Conservation (phyloP, 805 yeast species). For the Candida sithepensis region DNA sequence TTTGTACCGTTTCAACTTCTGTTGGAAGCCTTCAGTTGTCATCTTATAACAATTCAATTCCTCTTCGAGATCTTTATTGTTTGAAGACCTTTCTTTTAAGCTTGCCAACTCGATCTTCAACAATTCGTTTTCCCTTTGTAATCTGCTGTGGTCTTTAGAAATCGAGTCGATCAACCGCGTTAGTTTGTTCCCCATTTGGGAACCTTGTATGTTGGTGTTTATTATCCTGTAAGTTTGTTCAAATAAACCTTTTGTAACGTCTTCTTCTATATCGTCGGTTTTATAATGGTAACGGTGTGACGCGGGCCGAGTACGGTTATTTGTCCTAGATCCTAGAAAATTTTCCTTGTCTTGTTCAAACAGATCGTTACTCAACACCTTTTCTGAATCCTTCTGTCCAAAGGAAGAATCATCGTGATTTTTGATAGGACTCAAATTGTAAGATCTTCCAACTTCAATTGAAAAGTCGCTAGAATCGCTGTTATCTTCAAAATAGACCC, state of each 20-base stretch:
- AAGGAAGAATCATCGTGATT: conserved; percentile 7
- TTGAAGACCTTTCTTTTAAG: not conserved
- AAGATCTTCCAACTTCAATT: conserved; percentile 28
- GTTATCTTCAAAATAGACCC: conserved; percentile 2
- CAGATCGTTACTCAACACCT: conserved; percentile 19
- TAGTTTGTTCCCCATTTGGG: not conserved
- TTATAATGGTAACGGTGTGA: not conserved
- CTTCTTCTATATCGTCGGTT: conserved; percentile 8
- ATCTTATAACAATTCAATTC: not conserved
- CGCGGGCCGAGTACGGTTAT: too few relatives aligned
- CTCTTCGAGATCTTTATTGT: conserved; percentile 1
- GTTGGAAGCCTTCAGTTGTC: conserved; percentile 5
- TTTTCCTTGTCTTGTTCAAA: conserved; percentile 18
- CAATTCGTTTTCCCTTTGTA: conserved; percentile 3
- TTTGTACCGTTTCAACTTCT: conserved; percentile 17
- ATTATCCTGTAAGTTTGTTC: conserved; percentile 17
- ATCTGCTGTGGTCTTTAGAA: conserved; percentile 5
- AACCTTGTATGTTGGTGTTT: not conserved
- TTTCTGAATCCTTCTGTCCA: conserved; percentile 23
- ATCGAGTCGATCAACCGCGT: conserved; percentile 11
- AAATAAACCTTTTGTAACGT: conserved; percentile 9
- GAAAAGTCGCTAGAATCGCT: conserved; percentile 7
- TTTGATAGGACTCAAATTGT: conserved; percentile 28
- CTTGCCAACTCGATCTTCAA: conserved; percentile 3
- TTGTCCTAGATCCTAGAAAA: too few relatives aligned